phyloP scores from a whole-genome alignment of 352 stramenopile genomes.

The Globisporangium megalacanthum region DNA sequence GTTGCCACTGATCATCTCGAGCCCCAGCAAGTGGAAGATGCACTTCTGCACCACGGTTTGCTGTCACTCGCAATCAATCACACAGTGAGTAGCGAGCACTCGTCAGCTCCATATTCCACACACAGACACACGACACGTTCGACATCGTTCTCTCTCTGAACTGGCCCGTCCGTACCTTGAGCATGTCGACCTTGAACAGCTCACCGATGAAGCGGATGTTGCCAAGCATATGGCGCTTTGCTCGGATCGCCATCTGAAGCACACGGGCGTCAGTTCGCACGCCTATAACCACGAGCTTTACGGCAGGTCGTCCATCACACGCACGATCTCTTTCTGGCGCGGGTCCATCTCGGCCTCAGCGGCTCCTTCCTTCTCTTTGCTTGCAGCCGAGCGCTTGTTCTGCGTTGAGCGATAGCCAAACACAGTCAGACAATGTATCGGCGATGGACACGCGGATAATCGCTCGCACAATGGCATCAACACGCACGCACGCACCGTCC shows the following conservation, averaged over 20 bases:
- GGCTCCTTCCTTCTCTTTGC: slow-evolving; percentile 32
- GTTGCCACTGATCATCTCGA: slow-evolving; percentile 53
- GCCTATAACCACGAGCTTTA: not conserved
- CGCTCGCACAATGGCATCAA: not conserved
- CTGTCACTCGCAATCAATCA: slow-evolving; percentile 14
- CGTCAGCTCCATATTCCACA: not conserved
- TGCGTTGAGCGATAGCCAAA: slow-evolving; percentile 6
- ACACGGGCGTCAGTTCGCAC: slow-evolving; percentile 1
- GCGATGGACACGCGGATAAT: not conserved
- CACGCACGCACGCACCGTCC: slow-evolving; percentile 27
- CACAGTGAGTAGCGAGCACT: not conserved
- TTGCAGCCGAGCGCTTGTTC: slow-evolving; percentile 35
- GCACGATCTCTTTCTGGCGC: slow-evolving; percentile 52
- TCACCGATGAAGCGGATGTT: slow-evolving; percentile 89
- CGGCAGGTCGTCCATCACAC: slow-evolving; percentile 2
- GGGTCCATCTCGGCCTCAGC: slow-evolving; percentile 28
- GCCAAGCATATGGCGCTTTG: slow-evolving; percentile 75
- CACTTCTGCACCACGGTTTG: slow-evolving; percentile 71
- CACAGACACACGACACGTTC: too few species aligned
- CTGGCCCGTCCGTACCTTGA: slow-evolving; percentile 40
- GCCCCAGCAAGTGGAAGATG: slow-evolving; percentile 74
- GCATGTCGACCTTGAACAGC: slow-evolving; percentile 82
- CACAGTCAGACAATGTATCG: too few species aligned
- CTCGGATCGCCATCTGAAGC: slow-evolving; percentile 40
- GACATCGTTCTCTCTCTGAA: too few species aligned